Conservation (phyloP, 257 asterid species). For the Scutellaria minor region DNA sequence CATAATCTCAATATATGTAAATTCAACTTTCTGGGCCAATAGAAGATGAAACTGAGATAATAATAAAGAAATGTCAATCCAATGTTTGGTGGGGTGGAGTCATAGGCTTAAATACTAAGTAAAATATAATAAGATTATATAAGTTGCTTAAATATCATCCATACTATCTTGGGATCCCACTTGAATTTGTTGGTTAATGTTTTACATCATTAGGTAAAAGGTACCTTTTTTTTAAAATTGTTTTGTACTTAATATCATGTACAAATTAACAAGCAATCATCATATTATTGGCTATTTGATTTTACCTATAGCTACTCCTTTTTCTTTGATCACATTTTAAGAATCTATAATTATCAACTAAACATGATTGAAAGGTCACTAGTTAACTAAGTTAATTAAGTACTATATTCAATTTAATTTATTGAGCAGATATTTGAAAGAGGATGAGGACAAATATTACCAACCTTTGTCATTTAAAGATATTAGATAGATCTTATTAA, state of each 20-base stretch:
- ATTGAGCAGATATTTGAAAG: constrained; percentile 1
- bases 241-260: constrained; percentile 37
- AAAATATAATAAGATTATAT: constrained; percentile 32
- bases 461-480: constrained; percentile 30
- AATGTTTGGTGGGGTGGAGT: constrained; percentile 61
- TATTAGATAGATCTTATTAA: constrained; percentile 23
- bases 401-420: background rate
- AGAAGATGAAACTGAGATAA: constrained; percentile 42
- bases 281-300: constrained; percentile 37
- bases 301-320: constrained; percentile 25
- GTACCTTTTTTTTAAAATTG: constrained; percentile 48
- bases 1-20: constrained; percentile 34
- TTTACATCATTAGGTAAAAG: constrained; percentile 87
- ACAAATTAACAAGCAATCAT: constrained; percentile 43
- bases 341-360: constrained; percentile 30
- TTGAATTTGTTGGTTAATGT: constrained; percentile 66
- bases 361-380: constrained; percentile 28
- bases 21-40: constrained; percentile 78
- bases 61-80: constrained; percentile 33
- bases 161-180: constrained; percentile 54
- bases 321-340: constrained; percentile 31
- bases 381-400: constrained; percentile 9
- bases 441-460: constrained; percentile 29
- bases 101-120: constrained; percentile 66
- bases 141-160: constrained; percentile 54